These are phyloP conservation scores for Physaria fendleri DNA, from an alignment of 345 rosid genomes.

Conservation along the genomic window DNA sequence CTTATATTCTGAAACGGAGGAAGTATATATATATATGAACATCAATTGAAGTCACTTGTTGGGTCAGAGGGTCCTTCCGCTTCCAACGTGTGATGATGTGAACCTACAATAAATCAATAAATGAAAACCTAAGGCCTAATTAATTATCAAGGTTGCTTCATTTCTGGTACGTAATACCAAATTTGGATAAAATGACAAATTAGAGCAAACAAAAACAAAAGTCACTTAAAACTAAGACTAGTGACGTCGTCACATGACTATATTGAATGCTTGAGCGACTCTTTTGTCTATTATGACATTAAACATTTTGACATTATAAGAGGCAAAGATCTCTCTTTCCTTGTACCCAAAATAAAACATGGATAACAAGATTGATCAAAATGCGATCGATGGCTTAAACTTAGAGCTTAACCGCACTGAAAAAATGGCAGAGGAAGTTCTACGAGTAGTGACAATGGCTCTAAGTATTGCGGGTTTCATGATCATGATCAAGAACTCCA, in stretches of 20 bases:
- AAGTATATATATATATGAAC: background rate
- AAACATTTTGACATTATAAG: background rate
- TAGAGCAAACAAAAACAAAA: conserved; percentile 4
- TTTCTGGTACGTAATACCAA: conserved; percentile 8
- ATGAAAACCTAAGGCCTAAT: too few species aligned
- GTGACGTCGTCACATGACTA: conserved; percentile 5
- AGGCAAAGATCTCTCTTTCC: conserved; percentile 5
- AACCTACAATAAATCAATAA: too few species aligned
- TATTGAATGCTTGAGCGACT: conserved; percentile 8
- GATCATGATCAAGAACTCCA: conserved; percentile 61
- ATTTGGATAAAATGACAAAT: background rate
- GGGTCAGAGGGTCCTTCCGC: background rate
- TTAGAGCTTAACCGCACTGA: conserved; percentile 10
- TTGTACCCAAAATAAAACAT: background rate
- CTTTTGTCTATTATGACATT: background rate
- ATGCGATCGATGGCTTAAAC: background rate
- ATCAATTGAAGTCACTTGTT: background rate
- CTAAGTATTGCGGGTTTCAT: conserved; percentile 57
- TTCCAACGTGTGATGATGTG: too few species aligned
- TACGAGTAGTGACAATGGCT: conserved; percentile 55
- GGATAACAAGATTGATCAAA: conserved; percentile 11
- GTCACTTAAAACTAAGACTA: conserved; percentile 6
- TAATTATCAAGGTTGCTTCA: background rate
- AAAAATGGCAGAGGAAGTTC: conserved; percentile 36
- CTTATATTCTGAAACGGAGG: too few species aligned